Conservation (phyloP, 176 grass and related monocot genomes). For the Carex cristatella region DNA sequence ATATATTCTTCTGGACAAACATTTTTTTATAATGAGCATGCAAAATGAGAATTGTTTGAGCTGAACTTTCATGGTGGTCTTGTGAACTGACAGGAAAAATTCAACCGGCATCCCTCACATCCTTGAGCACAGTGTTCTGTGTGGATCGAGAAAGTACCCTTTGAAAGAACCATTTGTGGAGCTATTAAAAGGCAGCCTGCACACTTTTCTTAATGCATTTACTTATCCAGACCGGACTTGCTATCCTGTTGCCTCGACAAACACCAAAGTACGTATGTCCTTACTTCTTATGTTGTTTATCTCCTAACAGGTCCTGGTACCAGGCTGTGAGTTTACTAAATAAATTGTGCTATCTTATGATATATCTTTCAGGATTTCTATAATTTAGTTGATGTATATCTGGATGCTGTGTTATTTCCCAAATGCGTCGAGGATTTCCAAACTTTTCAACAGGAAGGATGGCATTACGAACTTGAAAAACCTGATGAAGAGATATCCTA, state of each 20-base stretch:
- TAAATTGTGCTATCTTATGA: neutral
- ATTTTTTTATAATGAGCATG: neutral
- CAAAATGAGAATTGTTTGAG: neutral
- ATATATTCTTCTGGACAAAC: neutral
- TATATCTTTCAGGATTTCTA: constrained; percentile 83
- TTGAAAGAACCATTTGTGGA: constrained; percentile 99
- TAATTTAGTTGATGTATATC: constrained; percentile 97
- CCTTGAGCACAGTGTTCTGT: constrained; percentile 95
- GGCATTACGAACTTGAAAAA: constrained; percentile 97
- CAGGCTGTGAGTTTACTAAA: constrained; percentile 14
- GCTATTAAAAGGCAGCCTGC: constrained; percentile 85
- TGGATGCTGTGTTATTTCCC: constrained; percentile 97
- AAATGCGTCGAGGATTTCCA: constrained; percentile 89
- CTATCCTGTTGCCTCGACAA: constrained; percentile 98
- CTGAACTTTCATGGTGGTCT: constrained; percentile 5
- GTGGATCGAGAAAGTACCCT: constrained; percentile 96
- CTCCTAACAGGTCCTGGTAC: neutral
- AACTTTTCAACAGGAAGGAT: constrained; percentile 98
- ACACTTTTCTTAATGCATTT: constrained; percentile 99
- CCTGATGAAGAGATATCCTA: constrained; percentile 91
- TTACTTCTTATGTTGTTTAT: constrained; percentile 27
- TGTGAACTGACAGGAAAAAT: constrained; percentile 63
- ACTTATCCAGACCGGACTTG: constrained; percentile 98
- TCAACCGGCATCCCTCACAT: constrained; percentile 98
- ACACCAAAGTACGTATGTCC: constrained; percentile 54